Conservation (phyloP, 202 grass and related monocot species). For the Schoenoplectus triqueter region DNA sequence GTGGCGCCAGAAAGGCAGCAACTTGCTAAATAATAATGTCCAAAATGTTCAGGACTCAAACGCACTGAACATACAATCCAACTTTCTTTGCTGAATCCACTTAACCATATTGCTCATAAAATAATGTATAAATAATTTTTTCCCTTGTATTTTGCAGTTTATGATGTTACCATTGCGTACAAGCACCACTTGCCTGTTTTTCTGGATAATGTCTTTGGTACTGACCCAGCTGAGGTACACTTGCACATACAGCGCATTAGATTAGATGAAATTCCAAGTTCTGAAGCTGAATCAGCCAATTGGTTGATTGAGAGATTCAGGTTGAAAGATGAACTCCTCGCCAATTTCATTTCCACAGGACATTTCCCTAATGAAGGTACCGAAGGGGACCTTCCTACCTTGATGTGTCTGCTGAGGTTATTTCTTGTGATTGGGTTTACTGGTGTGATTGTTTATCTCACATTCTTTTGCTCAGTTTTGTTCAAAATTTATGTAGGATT, state of each 20-base stretch:
- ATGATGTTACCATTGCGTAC: constrained; percentile 74
- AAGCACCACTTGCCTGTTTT: constrained; percentile 74
- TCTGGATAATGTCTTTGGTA: constrained; percentile 74
- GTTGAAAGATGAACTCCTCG: constrained; percentile 74
- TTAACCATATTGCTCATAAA: constrained; percentile 4
- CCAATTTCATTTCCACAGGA: constrained; percentile 48
- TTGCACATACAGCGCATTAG: constrained; percentile 65
- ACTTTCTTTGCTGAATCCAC: not conserved
- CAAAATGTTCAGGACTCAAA: not conserved
- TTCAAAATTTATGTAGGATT: constrained; percentile 78
- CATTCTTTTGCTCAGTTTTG: constrained; percentile 64
- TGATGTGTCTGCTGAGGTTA: constrained; percentile 56
- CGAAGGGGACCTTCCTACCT: constrained; percentile 64
- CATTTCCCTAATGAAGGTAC: constrained; percentile 83
- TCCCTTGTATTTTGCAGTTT: constrained; percentile 57
- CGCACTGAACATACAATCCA: not conserved
- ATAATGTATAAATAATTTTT: constrained; percentile 9
- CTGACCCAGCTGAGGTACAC: constrained; percentile 85
- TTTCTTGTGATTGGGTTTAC: constrained; percentile 49
- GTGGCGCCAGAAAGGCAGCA: not conserved
- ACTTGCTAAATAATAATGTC: not conserved
- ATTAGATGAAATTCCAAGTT: constrained; percentile 58
- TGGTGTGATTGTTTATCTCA: constrained; percentile 55
- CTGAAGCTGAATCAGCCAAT: constrained; percentile 58
- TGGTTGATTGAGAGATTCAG: constrained; percentile 79